Evolutionary conservation across 2,329 filamentous ascomycete species (phyloP), one percentile per base, ranked within the genome.

Genomic region (Apiospora arundinis): DNA sequence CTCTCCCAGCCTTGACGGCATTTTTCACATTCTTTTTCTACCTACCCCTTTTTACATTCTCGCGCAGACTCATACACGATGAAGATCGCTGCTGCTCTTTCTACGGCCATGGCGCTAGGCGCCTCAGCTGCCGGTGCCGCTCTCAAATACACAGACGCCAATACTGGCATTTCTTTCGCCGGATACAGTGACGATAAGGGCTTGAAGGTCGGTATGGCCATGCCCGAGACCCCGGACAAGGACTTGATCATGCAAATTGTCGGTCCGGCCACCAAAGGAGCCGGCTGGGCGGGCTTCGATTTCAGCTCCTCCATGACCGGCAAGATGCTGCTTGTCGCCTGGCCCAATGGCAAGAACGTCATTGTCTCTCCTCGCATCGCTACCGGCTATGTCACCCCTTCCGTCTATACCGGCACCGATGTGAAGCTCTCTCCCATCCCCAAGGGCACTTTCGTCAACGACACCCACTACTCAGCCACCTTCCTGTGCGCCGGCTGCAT

Each of bases 181-280:
- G 78, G 78, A 8, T 83, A 80, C 69, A 72, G 72, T 4, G 76
- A 81, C 42, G 75, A 80, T 37, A 74, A 74, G 66, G 83, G 82
- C 32, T 88, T 81, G 76, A 81, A 77, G 37, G 85, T 88, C 70
- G 87, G 86, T 75, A 81, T 90, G 49, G 86, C 85, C 1, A 77
- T 89, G 2, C 87, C 88, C 1, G 81, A 86, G 72, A 84, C 80
- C 14, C 78, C 84, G 18, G 82, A 78, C 0, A 83, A 82, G 14
- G 88, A 90, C 77, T 85, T 90, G 74, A 88, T 90, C 72, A 86
- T 84, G 9, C 86, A 89, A 75, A 82, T 90, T 63, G 83, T 88
- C 1, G 78, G 78, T 0, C 83, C 83, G 1, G 74, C 81, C n/a
- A 78, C 75, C 7, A 81, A 84, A 70, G 82, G 81, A n/a, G 73